Percentiles rank a stretch among this genome's conserved stretches.
Conservation (phyloP, 257 asterid genomes). For the Lycium ferocissimum region DNA sequence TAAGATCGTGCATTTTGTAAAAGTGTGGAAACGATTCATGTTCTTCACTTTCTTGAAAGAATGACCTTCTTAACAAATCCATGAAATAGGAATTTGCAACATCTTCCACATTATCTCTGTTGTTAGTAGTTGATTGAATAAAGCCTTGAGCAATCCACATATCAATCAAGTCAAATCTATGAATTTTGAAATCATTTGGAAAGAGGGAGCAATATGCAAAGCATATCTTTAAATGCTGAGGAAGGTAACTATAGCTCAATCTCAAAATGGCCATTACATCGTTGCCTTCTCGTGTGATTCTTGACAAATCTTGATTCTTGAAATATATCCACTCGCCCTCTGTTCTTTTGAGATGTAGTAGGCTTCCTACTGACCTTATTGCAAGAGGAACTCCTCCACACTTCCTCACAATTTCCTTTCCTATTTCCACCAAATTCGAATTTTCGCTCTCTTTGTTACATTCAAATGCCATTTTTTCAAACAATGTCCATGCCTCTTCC, state of each 20-base stretch:
- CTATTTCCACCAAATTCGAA: neutral
- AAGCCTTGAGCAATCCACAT: conserved; percentile 34
- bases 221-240: conserved; percentile 17
- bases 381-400: conserved; percentile 28
- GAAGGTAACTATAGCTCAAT: conserved; percentile 30
- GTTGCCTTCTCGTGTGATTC: neutral
- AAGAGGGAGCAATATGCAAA: conserved; percentile 8
- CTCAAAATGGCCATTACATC: conserved; percentile 24
- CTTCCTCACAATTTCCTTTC: neutral
- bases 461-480: neutral
- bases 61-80: conserved; percentile 19
- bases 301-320: conserved; percentile 14
- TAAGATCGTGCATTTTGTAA: conserved; percentile 26
- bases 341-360: conserved; percentile 19
- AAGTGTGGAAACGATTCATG: neutral
- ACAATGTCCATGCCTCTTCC: conserved; percentile 8
- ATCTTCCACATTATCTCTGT: conserved; percentile 17
- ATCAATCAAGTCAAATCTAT: conserved; percentile 11
- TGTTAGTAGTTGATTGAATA: neutral
- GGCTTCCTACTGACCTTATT: neutral
- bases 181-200: neutral
- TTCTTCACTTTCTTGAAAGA: conserved; percentile 15
- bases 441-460: neutral
- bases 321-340: conserved; percentile 22
- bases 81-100: neutral